These are phyloP conservation scores for Colletotrichum chrysophilum DNA, from an alignment of 2,329 filamentous ascomycete species.

Conservation along the genomic window DNA sequence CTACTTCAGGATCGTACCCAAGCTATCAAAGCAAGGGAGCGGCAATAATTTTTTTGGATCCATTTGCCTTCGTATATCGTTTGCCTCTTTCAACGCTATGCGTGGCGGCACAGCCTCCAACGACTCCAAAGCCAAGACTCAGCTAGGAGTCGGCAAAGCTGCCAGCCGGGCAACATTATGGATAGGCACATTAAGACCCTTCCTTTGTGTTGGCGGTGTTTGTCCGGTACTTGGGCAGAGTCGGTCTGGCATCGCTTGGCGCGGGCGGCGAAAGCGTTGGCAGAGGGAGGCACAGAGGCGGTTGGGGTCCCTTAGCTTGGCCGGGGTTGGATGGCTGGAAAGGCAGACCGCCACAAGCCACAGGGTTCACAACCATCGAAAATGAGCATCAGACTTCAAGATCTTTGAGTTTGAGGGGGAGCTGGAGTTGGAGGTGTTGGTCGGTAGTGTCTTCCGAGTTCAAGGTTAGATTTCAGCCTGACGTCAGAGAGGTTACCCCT, in stretches of 20 bases:
- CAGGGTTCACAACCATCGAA: not conserved
- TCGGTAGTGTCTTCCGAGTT: not conserved
- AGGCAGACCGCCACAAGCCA: slow-evolving; percentile 3
- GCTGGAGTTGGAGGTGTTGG: not conserved
- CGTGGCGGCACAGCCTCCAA: not conserved
- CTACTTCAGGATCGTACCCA: not conserved
- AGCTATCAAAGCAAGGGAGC: not conserved
- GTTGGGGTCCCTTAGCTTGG: not conserved
- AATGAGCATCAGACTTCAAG: not conserved
- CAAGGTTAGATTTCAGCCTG: not conserved
- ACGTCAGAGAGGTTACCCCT: slow-evolving; percentile 2
- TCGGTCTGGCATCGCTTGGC: slow-evolving; percentile 8
- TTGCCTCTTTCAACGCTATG: not conserved
- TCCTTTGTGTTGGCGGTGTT: not conserved
- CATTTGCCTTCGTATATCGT: not conserved
- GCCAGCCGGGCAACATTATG: not conserved
- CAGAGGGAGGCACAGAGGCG: not conserved
- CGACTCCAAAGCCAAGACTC: slow-evolving; percentile 2
- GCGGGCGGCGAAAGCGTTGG: not conserved
- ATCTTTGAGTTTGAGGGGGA: not conserved
- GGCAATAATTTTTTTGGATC: not conserved
- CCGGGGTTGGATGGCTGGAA: not conserved
- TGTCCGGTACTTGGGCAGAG: not conserved
- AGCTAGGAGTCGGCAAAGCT: not conserved
- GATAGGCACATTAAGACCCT: not conserved